Conservation (phyloP, 495 filamentous ascomycete genomes). For the Clohesyomyces aquaticus region DNA sequence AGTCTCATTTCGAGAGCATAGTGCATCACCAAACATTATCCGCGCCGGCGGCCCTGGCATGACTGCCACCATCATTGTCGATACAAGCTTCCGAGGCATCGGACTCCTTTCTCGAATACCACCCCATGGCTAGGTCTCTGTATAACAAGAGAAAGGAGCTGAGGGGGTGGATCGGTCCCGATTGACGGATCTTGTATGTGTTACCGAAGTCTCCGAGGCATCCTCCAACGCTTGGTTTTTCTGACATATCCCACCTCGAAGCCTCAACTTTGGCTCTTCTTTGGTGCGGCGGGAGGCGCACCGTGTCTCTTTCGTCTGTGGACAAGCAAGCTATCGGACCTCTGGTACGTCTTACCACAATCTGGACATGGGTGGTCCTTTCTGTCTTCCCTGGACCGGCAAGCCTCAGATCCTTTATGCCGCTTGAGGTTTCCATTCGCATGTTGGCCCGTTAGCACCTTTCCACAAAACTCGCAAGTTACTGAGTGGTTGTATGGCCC, state of each 20-base stretch:
- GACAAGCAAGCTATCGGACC: constrained; percentile 5
- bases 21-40: no score
- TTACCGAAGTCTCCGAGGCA: no score
- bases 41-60: no score
- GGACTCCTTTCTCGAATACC: no score
- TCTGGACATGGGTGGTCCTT: background rate
- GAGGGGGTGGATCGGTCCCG: no score
- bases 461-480: background rate
- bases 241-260: background rate
- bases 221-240: background rate
- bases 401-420: background rate
- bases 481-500: background rate
- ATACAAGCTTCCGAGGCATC: no score
- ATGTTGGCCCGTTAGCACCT: background rate
- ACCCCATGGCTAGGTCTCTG: no score
- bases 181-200: no score
- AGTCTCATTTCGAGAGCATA: no score
- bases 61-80: no score
- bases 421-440: constrained; percentile 1
- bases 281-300: background rate
- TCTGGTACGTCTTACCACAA: constrained; percentile 6
- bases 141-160: no score
- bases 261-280: background rate
- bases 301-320: constrained; percentile 5
- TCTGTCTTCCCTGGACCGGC: background rate